Evolutionary conservation across 2,329 filamentous ascomycete species (phyloP), one percentile per base, ranked within the genome.

Genomic region (Diplocarpon mali): DNA sequence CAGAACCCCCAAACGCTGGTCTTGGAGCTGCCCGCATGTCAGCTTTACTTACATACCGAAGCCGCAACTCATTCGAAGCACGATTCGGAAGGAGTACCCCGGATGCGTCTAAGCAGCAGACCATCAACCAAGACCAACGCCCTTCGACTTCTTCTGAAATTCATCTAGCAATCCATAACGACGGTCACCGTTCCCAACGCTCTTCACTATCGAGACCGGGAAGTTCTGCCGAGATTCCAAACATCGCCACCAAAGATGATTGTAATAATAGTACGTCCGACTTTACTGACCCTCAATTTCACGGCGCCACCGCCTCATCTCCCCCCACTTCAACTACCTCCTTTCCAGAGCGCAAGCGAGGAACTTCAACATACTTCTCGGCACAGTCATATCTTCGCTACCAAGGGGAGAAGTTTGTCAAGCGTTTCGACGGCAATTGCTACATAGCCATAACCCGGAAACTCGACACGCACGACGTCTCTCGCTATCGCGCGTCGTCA

Each of bases 401-500:
- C 65, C 92, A 98, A 66, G 90, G 88, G 45, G 77, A 83, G 57
- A 98, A 98, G 65, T 98, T 98, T 58, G 92, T 96, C 57, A 88
- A 85, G 64, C 84, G 92, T 9, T 98, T 96, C 64, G 92, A 98
- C 65, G 86, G 88, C 58, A 98, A 98, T 64, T 98, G 92, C 68
- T 98, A 98, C 68, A 96, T 98, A 56, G 89, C 92, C 54, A 95
- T 98, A 65, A 96, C 92, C 4, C 83, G 92, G 58, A 98, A 98
- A 66, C 76, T 98, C 13, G 92, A 98, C 62, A 96, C 92, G 0
- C 92, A 98, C 64, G 92, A 98, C 62, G 79, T 98, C 20, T 93
- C 88, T 12, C 78, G 89, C 35, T 77, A 81, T 60, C 82, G 90
- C 5, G 69, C 67, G 14, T 57, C 64, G 15, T 54, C 62, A 10